Base-by-base conservation (phyloP, 331 rosid genomes). In the Acacia pycnantha region DNA sequence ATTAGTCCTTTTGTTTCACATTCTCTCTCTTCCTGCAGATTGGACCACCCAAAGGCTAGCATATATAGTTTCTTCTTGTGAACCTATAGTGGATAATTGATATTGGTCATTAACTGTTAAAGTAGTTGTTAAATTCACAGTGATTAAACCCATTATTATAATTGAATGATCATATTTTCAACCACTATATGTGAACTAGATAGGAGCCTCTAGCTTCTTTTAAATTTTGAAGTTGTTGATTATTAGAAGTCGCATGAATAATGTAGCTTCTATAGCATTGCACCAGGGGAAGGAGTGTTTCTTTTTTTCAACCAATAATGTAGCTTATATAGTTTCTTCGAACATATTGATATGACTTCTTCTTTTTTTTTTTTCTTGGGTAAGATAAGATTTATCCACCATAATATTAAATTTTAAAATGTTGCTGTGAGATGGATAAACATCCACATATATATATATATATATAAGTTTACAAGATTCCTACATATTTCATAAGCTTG, bases 31-130 rank as follows among this genome's bases (percentile, higher is more conserved):
- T 26, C 31, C 14, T n/a, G n/a, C n/a, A 5, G 6, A 59, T 9
- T 56, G 56, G 79, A 43, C 70, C 70, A 15, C 31, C 41, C 70
- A 50, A 59, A 59, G 41, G 62, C 27, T 56, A 24, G 41, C 9
- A 56, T 14, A 8, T 41, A 31, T 41, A 11, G 14, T 74, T 35
- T 69, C 82, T n/a, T 69, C 80, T 22, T 85, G 87, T 85, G 89
- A 85, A 73, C 81, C 75, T 29, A 89, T 66, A 79, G 85, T 66
- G 76, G 27, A 33, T n/a, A 53, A 53, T 19, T 16, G 59, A 53
- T 19, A 19, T 53, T 2, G 61, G 22, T 21, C 11, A 19, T 53
- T 7, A 16, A 1, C 2, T 53, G 22, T 19, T 53, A 21, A 53
- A 19, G 61, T 53, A 19, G 61, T 19, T 53, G 26, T 19, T 50